Evolutionary conservation across 2,329 filamentous ascomycete genomes (phyloP), one percentile per base, ranked within the genome.

Genomic region (Aspergillus felis): DNA sequence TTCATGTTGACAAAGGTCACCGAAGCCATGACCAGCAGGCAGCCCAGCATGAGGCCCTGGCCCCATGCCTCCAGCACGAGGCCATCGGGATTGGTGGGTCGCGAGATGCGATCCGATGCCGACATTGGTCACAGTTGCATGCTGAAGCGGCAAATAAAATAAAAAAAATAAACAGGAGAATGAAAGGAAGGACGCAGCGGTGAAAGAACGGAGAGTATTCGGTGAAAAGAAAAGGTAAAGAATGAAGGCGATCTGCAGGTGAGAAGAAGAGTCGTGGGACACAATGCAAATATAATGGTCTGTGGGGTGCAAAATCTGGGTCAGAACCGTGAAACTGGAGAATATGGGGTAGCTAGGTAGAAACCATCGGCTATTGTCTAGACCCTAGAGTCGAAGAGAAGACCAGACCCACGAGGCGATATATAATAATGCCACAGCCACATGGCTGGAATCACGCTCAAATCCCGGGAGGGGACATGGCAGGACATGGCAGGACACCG

Each of bases 1-100:
- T 76, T 74, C 79, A 82, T 82, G 51, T 82, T 82, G n/a, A 76
- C 71, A 4, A 81, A 52, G 0, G 79, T 81, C 50, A 82, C 77
- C 0, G 73, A 75, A 14, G 73, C 70, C 78, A 82, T 81, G 54
- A 82, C 76, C 25, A 82, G 61, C 55, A 82, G 59, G 8, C 76
- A 74, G 8, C 80, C 80, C 1, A 82, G 69, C 78, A 82, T 78
- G 56, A 78, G 71, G 32, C 79, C 79, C 59, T 81, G 78, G 1
- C 74, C 76, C 79, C 79, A 81, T 57, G 76, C 75, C 61, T 81
- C 79, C 6, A 80, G 67, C 20, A 76, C 70, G 50, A 76, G 62
- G 8, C 68, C 71, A 55, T 76, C 70, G 2, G 68, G 65, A 29
- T 69, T 60, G 4, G 58, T 65, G 38, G 68, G 68, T 32, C 65